Conservation (phyloP, 768 basidiomycete species). For the Infundibulicybe gibba region DNA sequence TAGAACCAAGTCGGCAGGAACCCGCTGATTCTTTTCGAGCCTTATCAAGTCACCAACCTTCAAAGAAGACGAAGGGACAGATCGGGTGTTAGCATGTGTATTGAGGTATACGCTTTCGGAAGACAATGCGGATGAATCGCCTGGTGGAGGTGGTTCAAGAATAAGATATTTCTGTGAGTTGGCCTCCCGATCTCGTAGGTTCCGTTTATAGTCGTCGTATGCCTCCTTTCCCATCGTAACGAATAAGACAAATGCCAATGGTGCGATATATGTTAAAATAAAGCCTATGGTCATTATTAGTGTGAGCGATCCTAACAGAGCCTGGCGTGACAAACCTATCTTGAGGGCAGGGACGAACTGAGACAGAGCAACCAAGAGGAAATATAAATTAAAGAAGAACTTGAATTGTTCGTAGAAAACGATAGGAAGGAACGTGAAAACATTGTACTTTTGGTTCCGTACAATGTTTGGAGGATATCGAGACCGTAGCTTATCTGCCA, state of each 20-base stretch:
- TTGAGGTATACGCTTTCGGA: constrained; percentile 38
- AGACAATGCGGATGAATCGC: constrained; percentile 27
- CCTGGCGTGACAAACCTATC: constrained; percentile 61
- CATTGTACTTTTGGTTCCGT: constrained; percentile 97
- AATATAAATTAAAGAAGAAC: constrained; percentile 99
- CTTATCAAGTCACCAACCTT: constrained; percentile 89
- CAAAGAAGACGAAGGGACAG: constrained; percentile 83
- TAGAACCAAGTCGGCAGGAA: constrained; percentile 91
- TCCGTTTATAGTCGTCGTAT: constrained; percentile 95
- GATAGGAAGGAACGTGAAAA: constrained; percentile 93
- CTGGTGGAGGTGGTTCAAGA: constrained; percentile 50
- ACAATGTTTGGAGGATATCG: constrained; percentile 86
- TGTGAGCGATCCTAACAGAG: neutral
- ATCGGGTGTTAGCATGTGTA: constrained; percentile 55
- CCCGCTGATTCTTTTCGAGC: constrained; percentile 95
- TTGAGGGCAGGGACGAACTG: constrained; percentile 96
- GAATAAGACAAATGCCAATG: constrained; percentile 89
- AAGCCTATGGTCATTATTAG: constrained; percentile 56
- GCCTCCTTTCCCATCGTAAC: constrained; percentile 99
- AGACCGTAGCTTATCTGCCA: constrained; percentile 64
- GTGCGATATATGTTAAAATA: constrained; percentile 93
- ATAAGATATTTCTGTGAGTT: constrained; percentile 91
- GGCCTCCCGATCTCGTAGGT: constrained; percentile 89
- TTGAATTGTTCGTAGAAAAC: constrained; percentile 99
- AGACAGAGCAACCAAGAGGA: constrained; percentile 92